A percentile compares a stretch with the other conserved stretches of the same genome.
Evolutionary conservation across 176 grass and related monocot species (phyloP).

Genomic region (Calamus simplicifolius): DNA sequence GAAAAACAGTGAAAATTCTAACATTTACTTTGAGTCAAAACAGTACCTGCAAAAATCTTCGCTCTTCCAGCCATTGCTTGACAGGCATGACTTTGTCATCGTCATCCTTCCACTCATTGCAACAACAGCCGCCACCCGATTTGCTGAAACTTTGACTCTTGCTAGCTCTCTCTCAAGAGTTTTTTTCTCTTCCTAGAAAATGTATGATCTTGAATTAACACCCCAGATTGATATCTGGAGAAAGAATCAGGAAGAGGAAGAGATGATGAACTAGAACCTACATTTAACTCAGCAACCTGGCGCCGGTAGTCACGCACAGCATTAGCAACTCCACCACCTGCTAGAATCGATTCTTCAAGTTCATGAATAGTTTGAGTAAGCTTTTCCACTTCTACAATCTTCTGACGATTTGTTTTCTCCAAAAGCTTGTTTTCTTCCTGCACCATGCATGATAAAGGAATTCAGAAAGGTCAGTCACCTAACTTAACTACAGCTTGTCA

Average conservation of each 20-base stretch:
- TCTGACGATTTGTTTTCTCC: slow-evolving; percentile 72
- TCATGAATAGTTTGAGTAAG: slow-evolving; percentile 62
- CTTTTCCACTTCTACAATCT: slow-evolving; percentile 73
- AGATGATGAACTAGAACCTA: slow-evolving; percentile 16
- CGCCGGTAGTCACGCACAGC: slow-evolving; percentile 46
- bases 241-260: no score
- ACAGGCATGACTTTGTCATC: slow-evolving; percentile 60
- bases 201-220: no score
- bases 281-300: slow-evolving; percentile 52
- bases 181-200: slow-evolving; percentile 74
- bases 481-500: no score
- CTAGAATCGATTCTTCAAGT: slow-evolving; percentile 72
- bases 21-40: no score
- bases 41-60: slow-evolving; percentile 64
- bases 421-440: slow-evolving; percentile 84
- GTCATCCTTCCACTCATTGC: slow-evolving; percentile 78
- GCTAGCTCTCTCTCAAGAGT: slow-evolving; percentile 76
- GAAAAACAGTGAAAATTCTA: no score
- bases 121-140: slow-evolving; percentile 47
- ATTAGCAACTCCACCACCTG: slow-evolving; percentile 43
- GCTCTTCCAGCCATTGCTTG: slow-evolving; percentile 90
- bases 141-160: slow-evolving; percentile 68
- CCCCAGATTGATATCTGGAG: no score
- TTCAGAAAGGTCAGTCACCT: no score
- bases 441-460: background rate